Conservation (phyloP, 805 yeast species). For the Saturnispora galanensis region DNA sequence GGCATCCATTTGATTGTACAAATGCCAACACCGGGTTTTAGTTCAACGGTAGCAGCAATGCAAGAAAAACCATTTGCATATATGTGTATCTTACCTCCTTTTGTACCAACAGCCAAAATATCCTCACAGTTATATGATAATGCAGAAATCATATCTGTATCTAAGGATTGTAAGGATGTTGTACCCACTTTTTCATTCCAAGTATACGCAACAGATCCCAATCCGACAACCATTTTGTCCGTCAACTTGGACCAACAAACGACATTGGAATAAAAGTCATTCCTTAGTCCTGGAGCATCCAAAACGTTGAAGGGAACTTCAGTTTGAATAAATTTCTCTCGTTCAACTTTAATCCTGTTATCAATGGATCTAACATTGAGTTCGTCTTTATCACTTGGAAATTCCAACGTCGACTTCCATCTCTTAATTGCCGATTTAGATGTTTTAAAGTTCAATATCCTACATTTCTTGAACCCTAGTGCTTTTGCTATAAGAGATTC, state of each 20-base stretch:
- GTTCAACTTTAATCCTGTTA: neutral
- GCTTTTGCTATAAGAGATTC: slow-evolving; percentile 40
- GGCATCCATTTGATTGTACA: slow-evolving; percentile 57
- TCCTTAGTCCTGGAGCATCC: slow-evolving; percentile 62
- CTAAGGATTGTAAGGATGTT: slow-evolving; percentile 32
- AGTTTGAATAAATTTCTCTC: slow-evolving; percentile 23
- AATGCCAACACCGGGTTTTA: slow-evolving; percentile 32
- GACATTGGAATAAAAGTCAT: slow-evolving; percentile 71
- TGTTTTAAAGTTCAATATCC: slow-evolving; percentile 33
- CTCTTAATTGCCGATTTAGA: slow-evolving; percentile 12
- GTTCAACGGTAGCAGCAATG: slow-evolving; percentile 14
- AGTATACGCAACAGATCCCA: slow-evolving; percentile 45
- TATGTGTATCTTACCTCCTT: slow-evolving; percentile 39
- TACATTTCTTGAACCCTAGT: slow-evolving; percentile 33
- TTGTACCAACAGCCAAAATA: slow-evolving; percentile 46
- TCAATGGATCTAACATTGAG: neutral
- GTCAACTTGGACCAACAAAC: slow-evolving; percentile 57
- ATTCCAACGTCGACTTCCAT: neutral
- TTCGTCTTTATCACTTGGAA: slow-evolving; percentile 1
- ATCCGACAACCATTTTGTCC: slow-evolving; percentile 54
- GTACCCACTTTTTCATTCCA: slow-evolving; percentile 52
- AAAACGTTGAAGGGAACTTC: slow-evolving; percentile 41
- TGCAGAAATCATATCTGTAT: slow-evolving; percentile 40
- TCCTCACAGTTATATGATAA: slow-evolving; percentile 45
- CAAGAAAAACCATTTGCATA: slow-evolving; percentile 23